phyloP scores from a whole-genome alignment of 306 rosid genomes.

The Ormosia emarginata region DNA sequence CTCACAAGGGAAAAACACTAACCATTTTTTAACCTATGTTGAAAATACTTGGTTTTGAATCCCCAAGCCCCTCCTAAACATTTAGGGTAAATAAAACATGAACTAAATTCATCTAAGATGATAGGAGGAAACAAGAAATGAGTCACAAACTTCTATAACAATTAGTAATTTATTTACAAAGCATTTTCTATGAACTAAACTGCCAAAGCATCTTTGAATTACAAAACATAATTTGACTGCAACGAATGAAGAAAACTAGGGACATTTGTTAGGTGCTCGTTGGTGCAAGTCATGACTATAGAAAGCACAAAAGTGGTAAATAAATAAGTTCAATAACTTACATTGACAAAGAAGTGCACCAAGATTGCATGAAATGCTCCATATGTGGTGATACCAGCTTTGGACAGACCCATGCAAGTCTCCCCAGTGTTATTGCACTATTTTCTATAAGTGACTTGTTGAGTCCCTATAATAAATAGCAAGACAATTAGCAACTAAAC shows the following conservation, averaged over 20 bases:
- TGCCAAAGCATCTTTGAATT: background rate
- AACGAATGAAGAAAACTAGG: background rate
- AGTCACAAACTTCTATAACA: background rate
- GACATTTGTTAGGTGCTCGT: background rate
- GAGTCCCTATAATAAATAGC: constrained; percentile 54
- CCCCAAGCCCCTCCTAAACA: background rate
- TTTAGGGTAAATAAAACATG: background rate
- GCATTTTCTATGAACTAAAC: background rate
- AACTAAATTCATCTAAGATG: background rate
- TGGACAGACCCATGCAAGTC: constrained; percentile 98
- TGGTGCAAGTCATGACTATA: background rate
- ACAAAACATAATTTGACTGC: background rate
- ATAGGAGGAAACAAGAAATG: background rate
- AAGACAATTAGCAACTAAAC: constrained; percentile 27
- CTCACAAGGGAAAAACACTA: background rate
- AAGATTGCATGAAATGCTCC: constrained; percentile 96
- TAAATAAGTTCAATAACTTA: constrained; percentile 27
- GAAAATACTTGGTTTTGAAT: background rate
- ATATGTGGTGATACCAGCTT: constrained; percentile 92
- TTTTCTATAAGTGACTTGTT: constrained; percentile 89
- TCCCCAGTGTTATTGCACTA: constrained; percentile 97
- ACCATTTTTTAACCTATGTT: background rate
- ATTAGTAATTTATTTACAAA: background rate
- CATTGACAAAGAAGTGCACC: constrained; percentile 97
- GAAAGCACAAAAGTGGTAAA: background rate